phyloP scores from a whole-genome alignment of 164 flowering plant species.

The Dillenia suffruticosa region DNA sequence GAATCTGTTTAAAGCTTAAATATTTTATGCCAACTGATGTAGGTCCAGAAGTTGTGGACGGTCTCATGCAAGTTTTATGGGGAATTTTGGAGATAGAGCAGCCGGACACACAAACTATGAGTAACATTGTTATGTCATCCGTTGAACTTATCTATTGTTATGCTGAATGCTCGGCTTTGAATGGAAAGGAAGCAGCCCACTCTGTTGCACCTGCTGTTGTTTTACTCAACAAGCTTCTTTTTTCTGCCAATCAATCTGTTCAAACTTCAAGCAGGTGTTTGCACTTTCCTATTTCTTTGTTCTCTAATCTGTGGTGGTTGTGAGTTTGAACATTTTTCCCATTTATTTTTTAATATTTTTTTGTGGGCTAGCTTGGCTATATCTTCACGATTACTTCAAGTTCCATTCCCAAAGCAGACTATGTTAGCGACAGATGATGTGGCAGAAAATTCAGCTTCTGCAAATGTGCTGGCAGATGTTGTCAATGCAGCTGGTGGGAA shows the following conservation, averaged over 20 bases:
- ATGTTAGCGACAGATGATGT: slow-evolving; percentile 81
- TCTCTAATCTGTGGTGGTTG: too few species aligned
- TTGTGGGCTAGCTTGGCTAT: slow-evolving; percentile 82
- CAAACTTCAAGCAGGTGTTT: slow-evolving; percentile 93
- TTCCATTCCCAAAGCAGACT: slow-evolving; percentile 98
- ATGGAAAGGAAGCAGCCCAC: slow-evolving; percentile 50
- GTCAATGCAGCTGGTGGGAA: slow-evolving; percentile 47
- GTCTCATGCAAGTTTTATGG: slow-evolving; percentile 93
- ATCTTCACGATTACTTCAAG: slow-evolving; percentile 98
- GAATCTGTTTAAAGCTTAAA: background rate
- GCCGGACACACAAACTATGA: slow-evolving; percentile 92
- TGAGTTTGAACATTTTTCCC: background rate
- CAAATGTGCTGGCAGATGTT: slow-evolving; percentile 38
- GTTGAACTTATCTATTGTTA: slow-evolving; percentile 95
- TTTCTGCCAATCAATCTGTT: slow-evolving; percentile 84
- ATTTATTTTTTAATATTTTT: slow-evolving; percentile 3
- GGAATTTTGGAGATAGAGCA: slow-evolving; percentile 93
- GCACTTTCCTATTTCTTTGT: background rate
- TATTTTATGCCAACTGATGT: slow-evolving; percentile 4
- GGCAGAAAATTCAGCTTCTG: slow-evolving; percentile 44
- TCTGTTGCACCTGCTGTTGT: slow-evolving; percentile 91
- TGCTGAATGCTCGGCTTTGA: slow-evolving; percentile 91
- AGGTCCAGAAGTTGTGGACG: slow-evolving; percentile 94
- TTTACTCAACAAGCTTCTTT: slow-evolving; percentile 72
- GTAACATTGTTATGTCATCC: slow-evolving; percentile 81